Conservation (phyloP, 768 basidiomycete genomes). For the Pleurotus salmoneostramineus region DNA sequence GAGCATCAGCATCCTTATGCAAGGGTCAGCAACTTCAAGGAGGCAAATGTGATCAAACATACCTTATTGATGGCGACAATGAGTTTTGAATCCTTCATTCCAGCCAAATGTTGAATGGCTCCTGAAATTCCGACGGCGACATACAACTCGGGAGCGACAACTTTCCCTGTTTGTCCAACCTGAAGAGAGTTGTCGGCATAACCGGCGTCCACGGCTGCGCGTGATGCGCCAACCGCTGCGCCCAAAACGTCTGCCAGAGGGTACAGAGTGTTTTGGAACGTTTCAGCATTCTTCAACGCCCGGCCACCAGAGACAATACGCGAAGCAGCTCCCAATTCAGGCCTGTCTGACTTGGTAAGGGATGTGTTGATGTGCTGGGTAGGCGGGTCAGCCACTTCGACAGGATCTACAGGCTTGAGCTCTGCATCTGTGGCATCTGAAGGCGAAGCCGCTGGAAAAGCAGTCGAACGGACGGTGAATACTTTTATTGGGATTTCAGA, state of each 20-base stretch:
- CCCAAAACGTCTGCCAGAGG: slow-evolving; percentile 92
- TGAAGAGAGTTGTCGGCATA: slow-evolving; percentile 97
- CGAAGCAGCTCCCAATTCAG: slow-evolving; percentile 83
- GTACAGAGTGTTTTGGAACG: slow-evolving; percentile 81
- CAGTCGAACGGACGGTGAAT: slow-evolving; percentile 91
- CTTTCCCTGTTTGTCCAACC: slow-evolving; percentile 99
- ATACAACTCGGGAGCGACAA: slow-evolving; percentile 95
- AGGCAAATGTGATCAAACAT: slow-evolving; percentile 3
- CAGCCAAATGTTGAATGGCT: slow-evolving; percentile 97
- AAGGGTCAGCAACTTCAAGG: slow-evolving; percentile 7
- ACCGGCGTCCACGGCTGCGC: slow-evolving; percentile 97
- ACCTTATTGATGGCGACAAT: slow-evolving; percentile 99
- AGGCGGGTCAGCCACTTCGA: slow-evolving; percentile 52
- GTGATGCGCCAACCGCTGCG: slow-evolving; percentile 96
- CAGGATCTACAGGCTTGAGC: slow-evolving; percentile 58
- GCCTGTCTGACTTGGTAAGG: slow-evolving; percentile 86
- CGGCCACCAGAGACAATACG: slow-evolving; percentile 94
- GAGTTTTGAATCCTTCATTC: slow-evolving; percentile 99
- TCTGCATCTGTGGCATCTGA: slow-evolving; percentile 54
- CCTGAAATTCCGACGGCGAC: slow-evolving; percentile 97
- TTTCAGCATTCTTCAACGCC: slow-evolving; percentile 91
- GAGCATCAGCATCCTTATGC: slow-evolving; percentile 87
- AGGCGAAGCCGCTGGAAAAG: slow-evolving; percentile 67
- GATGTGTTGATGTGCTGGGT: slow-evolving; percentile 70
- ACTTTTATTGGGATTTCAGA: slow-evolving; percentile 83